These are phyloP conservation scores for Pyrenophora tritici-repentis DNA, from an alignment of 2,329 filamentous ascomycete species.

Conservation along the genomic window DNA sequence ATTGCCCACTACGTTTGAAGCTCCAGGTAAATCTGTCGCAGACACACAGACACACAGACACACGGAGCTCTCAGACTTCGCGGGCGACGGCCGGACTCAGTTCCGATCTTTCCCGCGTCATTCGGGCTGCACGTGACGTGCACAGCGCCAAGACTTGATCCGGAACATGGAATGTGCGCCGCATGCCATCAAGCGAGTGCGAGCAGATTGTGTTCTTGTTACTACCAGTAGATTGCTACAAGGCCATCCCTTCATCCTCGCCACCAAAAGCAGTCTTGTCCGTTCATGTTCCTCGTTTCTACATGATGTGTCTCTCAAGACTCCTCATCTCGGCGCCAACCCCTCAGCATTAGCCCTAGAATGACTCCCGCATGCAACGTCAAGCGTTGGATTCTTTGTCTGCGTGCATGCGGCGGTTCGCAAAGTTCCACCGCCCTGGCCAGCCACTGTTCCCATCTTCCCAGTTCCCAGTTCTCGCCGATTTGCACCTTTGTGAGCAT, in stretches of 20 bases:
- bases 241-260: background rate
- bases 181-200: background rate
- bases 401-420: constrained; percentile 24
- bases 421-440: constrained; percentile 22
- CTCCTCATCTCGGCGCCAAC: constrained; percentile 1
- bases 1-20: constrained; percentile 6
- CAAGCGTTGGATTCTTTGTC: constrained; percentile 18
- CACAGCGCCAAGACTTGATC: background rate
- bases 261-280: background rate
- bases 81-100: background rate
- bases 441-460: constrained; percentile 7
- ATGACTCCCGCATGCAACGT: constrained; percentile 17
- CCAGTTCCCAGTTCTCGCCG: background rate
- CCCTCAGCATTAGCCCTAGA: constrained; percentile 4
- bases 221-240: background rate
- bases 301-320: constrained; percentile 1
- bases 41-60: too few relatives aligned
- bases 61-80: constrained; percentile 12
- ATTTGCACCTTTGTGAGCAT: background rate
- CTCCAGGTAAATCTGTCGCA: background rate
- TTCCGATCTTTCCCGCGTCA: constrained; percentile 9
- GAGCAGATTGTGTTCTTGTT: background rate
- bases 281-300: background rate
- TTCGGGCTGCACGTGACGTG: background rate
- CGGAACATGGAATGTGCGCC: background rate